Conservation (phyloP, 352 stramenopile genomes). For the Globisporangium parvum region DNA sequence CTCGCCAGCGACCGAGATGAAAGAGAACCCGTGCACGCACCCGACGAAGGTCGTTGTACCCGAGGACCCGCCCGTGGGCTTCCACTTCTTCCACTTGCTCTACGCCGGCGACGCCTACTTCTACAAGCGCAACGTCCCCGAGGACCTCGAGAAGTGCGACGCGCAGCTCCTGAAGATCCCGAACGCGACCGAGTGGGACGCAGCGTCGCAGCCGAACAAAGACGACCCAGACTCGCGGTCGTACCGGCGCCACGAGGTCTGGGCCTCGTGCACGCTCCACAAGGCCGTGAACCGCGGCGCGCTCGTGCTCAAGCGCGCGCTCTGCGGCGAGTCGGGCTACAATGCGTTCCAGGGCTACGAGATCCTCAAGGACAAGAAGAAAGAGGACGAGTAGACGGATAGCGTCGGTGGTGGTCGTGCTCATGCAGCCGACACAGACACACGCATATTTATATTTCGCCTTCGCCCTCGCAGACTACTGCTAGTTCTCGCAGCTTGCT, state of each 20-base stretch:
- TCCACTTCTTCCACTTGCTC: constrained; percentile 24
- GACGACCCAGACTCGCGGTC: neutral
- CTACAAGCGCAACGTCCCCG: constrained; percentile 13
- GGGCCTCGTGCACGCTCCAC: constrained; percentile 15
- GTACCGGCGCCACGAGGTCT: constrained; percentile 15
- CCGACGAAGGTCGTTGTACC: constrained; percentile 12
- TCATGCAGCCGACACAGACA: too few relatives aligned
- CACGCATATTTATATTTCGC: neutral
- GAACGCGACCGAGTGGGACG: constrained; percentile 7
- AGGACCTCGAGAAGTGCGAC: constrained; percentile 10
- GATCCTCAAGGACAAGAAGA: constrained; percentile 12
- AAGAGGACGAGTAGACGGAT: neutral
- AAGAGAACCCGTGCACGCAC: constrained; percentile 18
- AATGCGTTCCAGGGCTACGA: constrained; percentile 12
- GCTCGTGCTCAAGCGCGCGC: constrained; percentile 8
- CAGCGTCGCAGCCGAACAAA: neutral
- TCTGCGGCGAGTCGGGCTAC: constrained; percentile 13
- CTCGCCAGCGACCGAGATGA: neutral
- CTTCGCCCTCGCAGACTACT: too few relatives aligned
- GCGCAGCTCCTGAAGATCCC: constrained; percentile 10
- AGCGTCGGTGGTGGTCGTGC: too few relatives aligned
- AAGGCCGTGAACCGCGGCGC: constrained; percentile 13
- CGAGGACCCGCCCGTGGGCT: constrained; percentile 13
- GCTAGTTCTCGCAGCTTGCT: too few relatives aligned
- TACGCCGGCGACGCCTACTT: constrained; percentile 9